These are phyloP conservation scores for Leccinum cinnamomeum DNA, from an alignment of 1,284 basidiomycete genomes.

Conservation along the genomic window DNA sequence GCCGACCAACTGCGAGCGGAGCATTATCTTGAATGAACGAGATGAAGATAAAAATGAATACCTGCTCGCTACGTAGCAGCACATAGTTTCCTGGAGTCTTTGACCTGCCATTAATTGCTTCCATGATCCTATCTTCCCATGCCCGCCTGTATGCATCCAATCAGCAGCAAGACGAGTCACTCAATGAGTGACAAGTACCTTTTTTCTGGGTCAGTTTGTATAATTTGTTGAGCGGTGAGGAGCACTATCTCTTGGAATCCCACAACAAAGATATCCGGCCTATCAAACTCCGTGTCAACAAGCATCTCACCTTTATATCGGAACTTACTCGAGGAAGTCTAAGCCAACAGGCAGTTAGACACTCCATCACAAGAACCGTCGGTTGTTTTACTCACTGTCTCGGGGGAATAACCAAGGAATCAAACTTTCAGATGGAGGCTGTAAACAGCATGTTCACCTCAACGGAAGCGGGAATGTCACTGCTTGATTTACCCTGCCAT, in stretches of 20 bases:
- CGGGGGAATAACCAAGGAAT: constrained; percentile 89
- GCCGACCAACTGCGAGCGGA: constrained; percentile 77
- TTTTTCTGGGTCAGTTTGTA: constrained; percentile 95
- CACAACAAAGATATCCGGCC: constrained; percentile 88
- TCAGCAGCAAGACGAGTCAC: not conserved
- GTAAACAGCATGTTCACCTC: constrained; percentile 20
- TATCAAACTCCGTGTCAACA: constrained; percentile 34
- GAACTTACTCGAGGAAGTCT: constrained; percentile 62
- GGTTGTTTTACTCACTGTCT: constrained; percentile 51
- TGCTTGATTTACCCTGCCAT: constrained; percentile 67
- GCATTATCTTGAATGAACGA: constrained; percentile 1
- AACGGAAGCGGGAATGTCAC: constrained; percentile 9
- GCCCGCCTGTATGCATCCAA: constrained; percentile 51
- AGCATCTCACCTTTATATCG: not conserved
- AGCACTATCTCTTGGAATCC: constrained; percentile 99
- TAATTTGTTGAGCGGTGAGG: constrained; percentile 93
- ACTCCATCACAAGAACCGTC: not conserved
- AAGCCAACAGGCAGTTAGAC: constrained; percentile 13
- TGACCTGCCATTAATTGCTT: constrained; percentile 71
- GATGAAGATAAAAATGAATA: constrained; percentile 27
- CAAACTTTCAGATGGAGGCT: constrained; percentile 81
- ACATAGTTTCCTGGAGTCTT: constrained; percentile 77
- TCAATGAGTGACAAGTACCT: constrained; percentile 44
- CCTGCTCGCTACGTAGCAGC: constrained; percentile 90
- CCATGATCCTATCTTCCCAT: constrained; percentile 86